phyloP scores from a whole-genome alignment of 305 asterid genomes.

The Vinca major region DNA sequence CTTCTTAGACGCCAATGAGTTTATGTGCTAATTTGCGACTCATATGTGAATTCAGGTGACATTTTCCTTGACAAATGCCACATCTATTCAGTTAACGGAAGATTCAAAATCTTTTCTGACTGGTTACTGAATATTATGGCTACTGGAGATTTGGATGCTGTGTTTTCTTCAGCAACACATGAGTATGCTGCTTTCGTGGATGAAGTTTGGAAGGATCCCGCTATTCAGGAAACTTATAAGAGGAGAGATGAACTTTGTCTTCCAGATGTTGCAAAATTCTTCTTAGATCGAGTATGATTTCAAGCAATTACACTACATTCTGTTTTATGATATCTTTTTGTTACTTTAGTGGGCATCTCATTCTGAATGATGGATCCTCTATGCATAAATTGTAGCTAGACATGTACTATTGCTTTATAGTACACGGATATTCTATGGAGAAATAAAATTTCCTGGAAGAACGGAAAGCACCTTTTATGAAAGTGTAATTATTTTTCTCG shows the following conservation, averaged over 20 bases:
- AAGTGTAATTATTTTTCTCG: too few relatives aligned
- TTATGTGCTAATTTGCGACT: background rate
- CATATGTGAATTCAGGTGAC: conserved; percentile 5
- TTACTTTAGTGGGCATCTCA: background rate
- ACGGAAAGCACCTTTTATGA: background rate
- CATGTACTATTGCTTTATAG: too few relatives aligned
- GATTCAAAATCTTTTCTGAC: conserved; percentile 44
- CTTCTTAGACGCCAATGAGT: background rate
- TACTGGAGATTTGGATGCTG: conserved; percentile 42
- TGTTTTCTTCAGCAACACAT: conserved; percentile 52
- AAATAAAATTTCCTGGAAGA: background rate
- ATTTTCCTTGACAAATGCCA: conserved; percentile 4
- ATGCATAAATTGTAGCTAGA: too few relatives aligned
- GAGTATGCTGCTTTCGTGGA: conserved; percentile 52
- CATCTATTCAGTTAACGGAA: conserved; percentile 43
- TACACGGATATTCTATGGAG: background rate
- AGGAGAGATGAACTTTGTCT: conserved; percentile 51
- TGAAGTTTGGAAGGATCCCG: conserved; percentile 75
- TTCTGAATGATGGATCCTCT: too few relatives aligned
- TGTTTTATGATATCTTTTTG: background rate
- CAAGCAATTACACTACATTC: background rate
- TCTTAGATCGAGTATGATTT: conserved; percentile 51
- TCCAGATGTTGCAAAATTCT: conserved; percentile 60
- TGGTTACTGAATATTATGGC: conserved; percentile 50
- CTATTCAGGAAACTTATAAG: conserved; percentile 71